Conservation (phyloP, 2,329 filamentous ascomycete species). For the Fusarium dimerum region DNA sequence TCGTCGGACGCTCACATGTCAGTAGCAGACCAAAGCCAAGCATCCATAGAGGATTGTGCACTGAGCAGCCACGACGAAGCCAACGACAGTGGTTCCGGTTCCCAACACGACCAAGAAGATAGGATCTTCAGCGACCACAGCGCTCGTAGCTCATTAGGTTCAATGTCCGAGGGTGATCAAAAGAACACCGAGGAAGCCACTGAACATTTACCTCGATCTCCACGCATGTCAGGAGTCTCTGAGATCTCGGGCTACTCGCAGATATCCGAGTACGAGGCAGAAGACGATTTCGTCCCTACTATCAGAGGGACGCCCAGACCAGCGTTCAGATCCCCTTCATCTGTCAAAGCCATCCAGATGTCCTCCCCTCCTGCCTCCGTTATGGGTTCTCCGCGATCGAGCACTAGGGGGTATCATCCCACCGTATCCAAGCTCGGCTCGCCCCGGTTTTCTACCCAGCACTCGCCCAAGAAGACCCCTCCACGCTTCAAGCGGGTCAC, state of each 20-base stretch:
- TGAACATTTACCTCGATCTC: slow-evolving; percentile 36
- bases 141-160: slow-evolving; percentile 58
- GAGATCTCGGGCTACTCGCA: slow-evolving; percentile 45
- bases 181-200: slow-evolving; percentile 35
- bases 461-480: slow-evolving; percentile 59
- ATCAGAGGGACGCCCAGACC: slow-evolving; percentile 61
- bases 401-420: slow-evolving; percentile 48
- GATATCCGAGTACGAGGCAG: slow-evolving; percentile 48
- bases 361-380: slow-evolving; percentile 62
- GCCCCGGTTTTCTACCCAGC: slow-evolving; percentile 51
- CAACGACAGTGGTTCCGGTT: slow-evolving; percentile 53
- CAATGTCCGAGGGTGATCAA: slow-evolving; percentile 42
- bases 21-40: slow-evolving; percentile 18
- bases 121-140: slow-evolving; percentile 62
- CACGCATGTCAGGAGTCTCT: slow-evolving; percentile 53
- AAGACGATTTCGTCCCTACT: slow-evolving; percentile 53
- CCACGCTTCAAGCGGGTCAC: slow-evolving; percentile 57
- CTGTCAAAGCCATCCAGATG: slow-evolving; percentile 72
- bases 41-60: slow-evolving; percentile 16
- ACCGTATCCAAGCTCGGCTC: slow-evolving; percentile 60
- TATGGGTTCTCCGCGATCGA: slow-evolving; percentile 56
- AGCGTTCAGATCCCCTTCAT: slow-evolving; percentile 69
- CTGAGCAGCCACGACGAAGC: slow-evolving; percentile 26
- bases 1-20: slow-evolving; percentile 27
- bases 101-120: slow-evolving; percentile 53